A percentile compares a stretch with the other conserved stretches of the same genome.
Conservation (phyloP, 352 stramenopile genomes). For the Phytophthora fragariae region DNA sequence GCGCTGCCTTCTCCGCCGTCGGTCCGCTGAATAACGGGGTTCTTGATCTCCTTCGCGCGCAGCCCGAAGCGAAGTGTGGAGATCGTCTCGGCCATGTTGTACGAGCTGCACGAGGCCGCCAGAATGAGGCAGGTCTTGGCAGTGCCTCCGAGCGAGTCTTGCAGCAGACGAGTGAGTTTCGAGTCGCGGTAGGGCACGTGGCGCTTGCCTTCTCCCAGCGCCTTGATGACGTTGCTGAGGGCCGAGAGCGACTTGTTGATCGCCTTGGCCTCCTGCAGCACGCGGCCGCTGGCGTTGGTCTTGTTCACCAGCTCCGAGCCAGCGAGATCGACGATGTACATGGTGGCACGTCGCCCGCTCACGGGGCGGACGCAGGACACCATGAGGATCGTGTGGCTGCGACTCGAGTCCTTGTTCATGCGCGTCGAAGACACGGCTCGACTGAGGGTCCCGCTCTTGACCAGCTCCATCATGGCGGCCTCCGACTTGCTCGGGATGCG, state of each 20-base stretch:
- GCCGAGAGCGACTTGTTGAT: constrained; percentile 90
- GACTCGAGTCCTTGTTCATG: constrained; percentile 93
- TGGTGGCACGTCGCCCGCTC: constrained; percentile 59
- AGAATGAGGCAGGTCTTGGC: constrained; percentile 97
- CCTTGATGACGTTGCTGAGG: constrained; percentile 89
- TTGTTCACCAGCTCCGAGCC: constrained; percentile 89
- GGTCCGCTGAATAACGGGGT: constrained; percentile 61
- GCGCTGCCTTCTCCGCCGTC: constrained; percentile 36
- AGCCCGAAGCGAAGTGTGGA: constrained; percentile 79
- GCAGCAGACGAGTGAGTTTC: constrained; percentile 85
- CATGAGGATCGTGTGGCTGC: constrained; percentile 80
- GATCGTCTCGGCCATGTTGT: constrained; percentile 85
- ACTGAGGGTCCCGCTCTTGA: constrained; percentile 68
- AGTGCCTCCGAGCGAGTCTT: constrained; percentile 91
- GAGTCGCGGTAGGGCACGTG: constrained; percentile 84
- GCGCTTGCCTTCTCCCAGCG: constrained; percentile 77
- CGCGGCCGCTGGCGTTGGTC: constrained; percentile 77
- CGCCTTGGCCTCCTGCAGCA: constrained; percentile 84
- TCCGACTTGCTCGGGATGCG: constrained; percentile 49
- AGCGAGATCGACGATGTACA: constrained; percentile 88
- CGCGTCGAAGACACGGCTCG: constrained; percentile 76
- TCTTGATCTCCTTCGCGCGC: constrained; percentile 86
- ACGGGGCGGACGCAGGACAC: constrained; percentile 51
- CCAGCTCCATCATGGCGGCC: constrained; percentile 66
- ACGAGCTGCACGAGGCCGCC: constrained; percentile 87